phyloP scores from a whole-genome alignment of 305 asterid species.

The Nicotiana rustica region DNA sequence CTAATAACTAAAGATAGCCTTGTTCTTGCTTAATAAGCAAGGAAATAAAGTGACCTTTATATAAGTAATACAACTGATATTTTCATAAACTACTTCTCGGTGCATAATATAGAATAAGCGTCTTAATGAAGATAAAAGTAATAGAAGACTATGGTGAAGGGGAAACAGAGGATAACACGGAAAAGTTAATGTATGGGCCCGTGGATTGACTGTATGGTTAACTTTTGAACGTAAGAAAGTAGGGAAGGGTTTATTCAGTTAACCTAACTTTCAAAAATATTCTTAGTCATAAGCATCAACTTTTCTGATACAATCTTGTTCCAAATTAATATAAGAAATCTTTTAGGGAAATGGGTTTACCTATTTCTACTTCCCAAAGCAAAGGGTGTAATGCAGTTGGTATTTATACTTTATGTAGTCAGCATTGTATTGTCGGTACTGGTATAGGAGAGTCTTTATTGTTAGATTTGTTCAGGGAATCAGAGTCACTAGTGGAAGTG shows the following conservation, averaged over 20 bases:
- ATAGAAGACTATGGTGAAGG: neutral
- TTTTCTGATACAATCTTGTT: slow-evolving; percentile 20
- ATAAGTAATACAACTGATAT: slow-evolving; percentile 9
- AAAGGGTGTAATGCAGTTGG: too few relatives aligned
- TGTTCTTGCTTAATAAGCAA: slow-evolving; percentile 5
- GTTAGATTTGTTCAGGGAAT: too few relatives aligned
- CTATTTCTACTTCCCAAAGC: too few relatives aligned
- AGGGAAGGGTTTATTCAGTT: neutral
- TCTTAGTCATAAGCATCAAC: neutral
- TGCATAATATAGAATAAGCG: slow-evolving; percentile 11
- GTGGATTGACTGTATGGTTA: slow-evolving; percentile 8
- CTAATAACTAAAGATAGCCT: neutral
- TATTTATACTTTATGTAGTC: too few relatives aligned
- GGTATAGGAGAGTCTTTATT: too few relatives aligned
- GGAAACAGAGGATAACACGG: slow-evolving; percentile 6
- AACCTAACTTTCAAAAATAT: slow-evolving; percentile 3
- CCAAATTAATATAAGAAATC: slow-evolving; percentile 22
- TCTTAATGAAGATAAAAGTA: neutral
- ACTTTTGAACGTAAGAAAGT: neutral
- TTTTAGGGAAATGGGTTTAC: neutral
- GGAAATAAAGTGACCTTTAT: slow-evolving; percentile 14
- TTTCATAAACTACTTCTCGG: neutral
- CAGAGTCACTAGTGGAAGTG: too few relatives aligned
- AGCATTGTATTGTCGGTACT: too few relatives aligned
- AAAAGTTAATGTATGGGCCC: neutral